Conservation (phyloP, 164 flowering plant genomes). For the Nelumbo lutea region DNA sequence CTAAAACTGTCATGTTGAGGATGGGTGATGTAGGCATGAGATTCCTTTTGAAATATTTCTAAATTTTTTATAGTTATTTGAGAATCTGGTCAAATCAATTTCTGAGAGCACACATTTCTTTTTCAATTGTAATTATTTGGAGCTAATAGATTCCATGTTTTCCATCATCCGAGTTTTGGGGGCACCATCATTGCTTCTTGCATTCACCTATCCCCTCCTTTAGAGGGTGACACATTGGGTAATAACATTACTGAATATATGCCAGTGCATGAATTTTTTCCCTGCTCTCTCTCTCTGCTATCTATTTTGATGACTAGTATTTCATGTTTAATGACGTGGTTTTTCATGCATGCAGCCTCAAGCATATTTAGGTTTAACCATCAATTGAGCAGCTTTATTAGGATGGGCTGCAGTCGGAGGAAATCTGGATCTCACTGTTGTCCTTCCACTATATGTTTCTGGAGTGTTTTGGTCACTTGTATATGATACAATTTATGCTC, state of each 20-base stretch:
- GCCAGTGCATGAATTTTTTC: too few species aligned
- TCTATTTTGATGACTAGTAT: neutral
- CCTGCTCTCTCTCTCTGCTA: conserved; percentile 1
- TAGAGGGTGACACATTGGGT: conserved; percentile 98
- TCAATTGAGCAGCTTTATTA: conserved; percentile 95
- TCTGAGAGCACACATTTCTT: too few species aligned
- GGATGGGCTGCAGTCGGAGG: conserved; percentile 95
- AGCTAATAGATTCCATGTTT: neutral
- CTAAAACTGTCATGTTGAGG: too few species aligned
- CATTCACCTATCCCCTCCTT: conserved; percentile 95
- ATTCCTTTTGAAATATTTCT: too few species aligned
- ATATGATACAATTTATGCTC: conserved; percentile 99
- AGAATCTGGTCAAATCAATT: too few species aligned
- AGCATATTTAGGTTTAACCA: conserved; percentile 91
- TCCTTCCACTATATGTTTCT: conserved; percentile 71
- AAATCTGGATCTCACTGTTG: conserved; percentile 72
- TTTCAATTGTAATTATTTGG: neutral
- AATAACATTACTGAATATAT: conserved; percentile 16
- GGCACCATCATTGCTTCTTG: conserved; percentile 87
- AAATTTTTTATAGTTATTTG: too few species aligned
- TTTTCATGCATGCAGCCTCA: conserved; percentile 65
- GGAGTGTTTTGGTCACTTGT: conserved; percentile 97
- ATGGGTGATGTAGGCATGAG: too few species aligned
- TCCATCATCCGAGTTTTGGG: conserved; percentile 68
- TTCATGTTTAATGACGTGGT: neutral